Base-by-base conservation (phyloP, 2,329 filamentous ascomycete species). In the Lachnellula arida region DNA sequence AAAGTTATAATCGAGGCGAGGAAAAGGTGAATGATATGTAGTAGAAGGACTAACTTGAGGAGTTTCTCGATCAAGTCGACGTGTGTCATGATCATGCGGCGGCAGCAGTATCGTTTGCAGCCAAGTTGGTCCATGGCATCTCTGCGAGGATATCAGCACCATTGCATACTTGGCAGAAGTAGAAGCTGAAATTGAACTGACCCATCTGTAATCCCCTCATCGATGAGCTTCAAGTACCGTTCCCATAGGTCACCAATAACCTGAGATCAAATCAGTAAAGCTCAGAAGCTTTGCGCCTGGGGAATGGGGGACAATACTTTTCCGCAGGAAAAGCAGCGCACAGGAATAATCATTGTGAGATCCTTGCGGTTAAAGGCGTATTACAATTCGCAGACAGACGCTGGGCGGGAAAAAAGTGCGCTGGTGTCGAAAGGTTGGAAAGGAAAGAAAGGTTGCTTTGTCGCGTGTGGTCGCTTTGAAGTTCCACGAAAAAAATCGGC, bases 81-180 rank as follows among this genome's bases (percentile, higher is more conserved):
- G 75, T 99, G 94, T 58, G 94, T 99, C 89, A 99, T 97, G 74
- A 99, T 86, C 94, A 99, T 99, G 70, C 94, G 88, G 67, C 94
- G 89, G 78, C 94, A 99, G 82, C 94, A 99, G 79, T 99, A 99
- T 66, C 94, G 85, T 75, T 91, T 93, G 70, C 95, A 88, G 55
- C 91, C 91, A 52, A 99, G 85, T 71, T 91, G 83, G 74, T 97
- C 92, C 88, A 99, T 96, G 43, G 93, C 94, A 72, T 97, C 91
- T 70, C 94, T 97, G 65, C 69, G 53, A 8, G 40, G 22, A 25
- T 44, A 17, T 64, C 46, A 66, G 54, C 49, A 43, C 19, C 11
- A 11, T 12, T 22, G n/a, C 11, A 15, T 15, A 9, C 23, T 32
- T 34, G 12, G 23, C 14, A 32, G 48, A 47, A 49, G 23, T 14